These are phyloP conservation scores for Naumovozyma baii DNA, from an alignment of 805 yeast species.

Conservation along the genomic window DNA sequence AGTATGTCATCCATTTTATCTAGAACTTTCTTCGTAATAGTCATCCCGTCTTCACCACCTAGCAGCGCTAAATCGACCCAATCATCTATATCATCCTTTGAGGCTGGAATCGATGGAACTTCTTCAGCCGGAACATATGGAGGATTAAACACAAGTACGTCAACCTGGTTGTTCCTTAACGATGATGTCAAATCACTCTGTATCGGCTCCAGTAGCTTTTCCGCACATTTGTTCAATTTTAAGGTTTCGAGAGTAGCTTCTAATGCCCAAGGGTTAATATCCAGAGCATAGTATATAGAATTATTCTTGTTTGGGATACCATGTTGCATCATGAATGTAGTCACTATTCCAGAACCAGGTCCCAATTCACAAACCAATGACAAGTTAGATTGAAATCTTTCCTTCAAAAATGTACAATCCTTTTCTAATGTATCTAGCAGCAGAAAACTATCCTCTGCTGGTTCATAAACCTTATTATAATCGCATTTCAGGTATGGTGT, in stretches of 20 bases:
- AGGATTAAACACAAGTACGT: conserved; percentile 80
- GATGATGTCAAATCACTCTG: conserved; percentile 52
- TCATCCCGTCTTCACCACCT: conserved; percentile 91
- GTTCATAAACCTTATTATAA: conserved; percentile 78
- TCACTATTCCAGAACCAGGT: conserved; percentile 82
- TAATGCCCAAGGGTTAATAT: conserved; percentile 74
- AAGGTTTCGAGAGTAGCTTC: conserved; percentile 40
- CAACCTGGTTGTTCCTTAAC: conserved; percentile 41
- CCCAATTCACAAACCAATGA: conserved; percentile 79
- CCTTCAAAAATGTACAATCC: conserved; percentile 34
- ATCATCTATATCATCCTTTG: conserved; percentile 36
- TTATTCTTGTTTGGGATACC: conserved; percentile 35
- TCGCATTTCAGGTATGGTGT: conserved; percentile 64
- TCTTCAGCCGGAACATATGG: conserved; percentile 89
- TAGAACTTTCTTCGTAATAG: conserved; percentile 59
- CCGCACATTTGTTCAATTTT: conserved; percentile 23
- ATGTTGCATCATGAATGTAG: conserved; percentile 58
- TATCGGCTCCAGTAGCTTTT: conserved; percentile 35
- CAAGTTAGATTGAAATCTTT: conserved; percentile 19
- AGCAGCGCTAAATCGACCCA: conserved; percentile 88
- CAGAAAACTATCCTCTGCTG: conserved; percentile 86
- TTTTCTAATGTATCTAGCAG: conserved; percentile 71
- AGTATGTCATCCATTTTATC: conserved; percentile 43
- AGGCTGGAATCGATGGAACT: conserved; percentile 52
- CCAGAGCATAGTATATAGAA: conserved; percentile 58